Evolutionary conservation across 2,329 filamentous ascomycete genomes (phyloP).

Genomic region (Aspergillus melleus): DNA sequence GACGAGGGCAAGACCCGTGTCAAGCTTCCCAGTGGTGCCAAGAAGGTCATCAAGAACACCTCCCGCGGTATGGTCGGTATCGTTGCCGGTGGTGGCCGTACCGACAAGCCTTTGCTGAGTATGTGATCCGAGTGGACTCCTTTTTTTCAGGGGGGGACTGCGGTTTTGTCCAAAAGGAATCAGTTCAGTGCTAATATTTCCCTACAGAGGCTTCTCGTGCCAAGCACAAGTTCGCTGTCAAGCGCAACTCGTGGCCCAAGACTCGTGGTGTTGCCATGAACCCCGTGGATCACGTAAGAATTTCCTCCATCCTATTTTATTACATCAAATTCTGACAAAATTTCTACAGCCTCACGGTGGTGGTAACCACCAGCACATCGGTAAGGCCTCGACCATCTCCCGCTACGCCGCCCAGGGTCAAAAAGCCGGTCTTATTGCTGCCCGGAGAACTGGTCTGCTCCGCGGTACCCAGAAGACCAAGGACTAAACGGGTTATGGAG

Average conservation of each 20-base stretch:
- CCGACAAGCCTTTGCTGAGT: slow-evolving; percentile 98
- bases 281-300: slow-evolving; percentile 87
- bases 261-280: slow-evolving; percentile 99
- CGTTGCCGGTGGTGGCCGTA: slow-evolving; percentile 98
- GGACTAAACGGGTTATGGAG: slow-evolving; percentile 69
- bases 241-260: slow-evolving; percentile 99
- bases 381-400: slow-evolving; percentile 99
- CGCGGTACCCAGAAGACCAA: slow-evolving; percentile 99
- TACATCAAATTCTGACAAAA: slow-evolving; percentile 19
- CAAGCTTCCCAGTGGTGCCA: slow-evolving; percentile 98
- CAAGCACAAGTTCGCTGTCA: slow-evolving; percentile 99
- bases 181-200: slow-evolving; percentile 40
- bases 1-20: slow-evolving; percentile 99
- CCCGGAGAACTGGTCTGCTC: slow-evolving; percentile 98
- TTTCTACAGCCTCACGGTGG: slow-evolving; percentile 73
- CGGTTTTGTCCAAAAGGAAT: not conserved
- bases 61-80: slow-evolving; percentile 99
- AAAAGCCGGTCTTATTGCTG: slow-evolving; percentile 99
- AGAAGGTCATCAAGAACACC: slow-evolving; percentile 94
- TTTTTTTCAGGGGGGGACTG: too few species aligned
- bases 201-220: slow-evolving; percentile 90
- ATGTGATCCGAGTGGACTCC: slow-evolving; percentile 30
- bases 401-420: slow-evolving; percentile 97
- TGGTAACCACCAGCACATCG: slow-evolving; percentile 99
- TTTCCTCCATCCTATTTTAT: not conserved